These are phyloP conservation scores for Sclerotinia nivalis DNA, from an alignment of 2,329 filamentous ascomycete genomes.

Conservation along the genomic window DNA sequence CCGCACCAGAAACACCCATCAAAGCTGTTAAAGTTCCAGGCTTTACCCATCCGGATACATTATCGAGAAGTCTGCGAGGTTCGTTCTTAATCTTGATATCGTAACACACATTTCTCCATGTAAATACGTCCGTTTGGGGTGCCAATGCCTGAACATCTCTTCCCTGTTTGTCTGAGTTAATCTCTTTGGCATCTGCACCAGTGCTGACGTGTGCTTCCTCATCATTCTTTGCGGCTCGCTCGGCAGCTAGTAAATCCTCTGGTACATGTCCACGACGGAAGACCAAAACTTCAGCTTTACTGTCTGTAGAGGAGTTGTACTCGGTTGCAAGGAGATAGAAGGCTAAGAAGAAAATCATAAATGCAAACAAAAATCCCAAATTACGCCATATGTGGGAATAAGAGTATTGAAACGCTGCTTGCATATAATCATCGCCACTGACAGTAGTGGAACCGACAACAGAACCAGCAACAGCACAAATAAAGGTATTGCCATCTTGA, in stretches of 20 bases:
- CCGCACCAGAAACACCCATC: conserved; percentile 75
- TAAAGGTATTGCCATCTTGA: conserved; percentile 44
- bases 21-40: conserved; percentile 69
- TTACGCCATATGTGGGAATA: conserved; percentile 50
- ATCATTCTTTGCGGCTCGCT: conserved; percentile 37
- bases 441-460: conserved; percentile 54
- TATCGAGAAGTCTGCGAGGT: conserved; percentile 63
- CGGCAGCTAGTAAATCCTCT: conserved; percentile 45
- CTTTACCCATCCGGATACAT: conserved; percentile 74
- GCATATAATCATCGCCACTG: conserved; percentile 59
- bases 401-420: conserved; percentile 57
- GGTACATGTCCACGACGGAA: conserved; percentile 62
- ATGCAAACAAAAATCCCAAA: conserved; percentile 67
- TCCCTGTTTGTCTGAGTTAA: conserved; percentile 28
- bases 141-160: conserved; percentile 35
- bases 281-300: conserved; percentile 74
- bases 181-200: conserved; percentile 26
- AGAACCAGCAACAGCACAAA: conserved; percentile 62
- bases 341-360: conserved; percentile 61
- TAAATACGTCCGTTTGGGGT: conserved; percentile 40
- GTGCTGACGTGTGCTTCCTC: conserved; percentile 30
- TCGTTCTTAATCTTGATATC: conserved; percentile 71
- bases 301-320: conserved; percentile 63
- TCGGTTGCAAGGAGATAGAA: conserved; percentile 67
- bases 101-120: conserved; percentile 58